Base-by-base conservation (phyloP, 495 filamentous ascomycete genomes). In the Penicillium maclennaniae region DNA sequence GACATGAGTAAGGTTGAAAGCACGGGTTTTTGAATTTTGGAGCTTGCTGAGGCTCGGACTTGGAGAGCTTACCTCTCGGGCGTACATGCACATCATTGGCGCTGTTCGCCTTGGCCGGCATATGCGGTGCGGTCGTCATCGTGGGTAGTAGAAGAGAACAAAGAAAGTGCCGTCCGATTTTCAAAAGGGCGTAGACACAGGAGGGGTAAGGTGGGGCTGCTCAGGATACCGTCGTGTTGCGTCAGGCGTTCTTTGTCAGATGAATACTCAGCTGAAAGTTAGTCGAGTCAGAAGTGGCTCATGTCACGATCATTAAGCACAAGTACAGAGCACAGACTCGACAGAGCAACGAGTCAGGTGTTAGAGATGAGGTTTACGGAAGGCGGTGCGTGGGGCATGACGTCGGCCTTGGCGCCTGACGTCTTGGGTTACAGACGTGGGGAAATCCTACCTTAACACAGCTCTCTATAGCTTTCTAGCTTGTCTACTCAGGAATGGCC, bases 21-120 rank as follows among this genome's bases (percentile, higher is more conserved):
- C 4, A 16, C 0, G 9, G 20, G 5, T 45, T 26, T 27, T 12
- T 6, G 42, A 6, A 6, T 14, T 39, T 27, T 45, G 21, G 20
- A 39, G 42, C 48, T 51, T 21, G 28, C 17, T 28, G 7, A 44
- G 31, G 43, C 31, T 12, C 31, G 2, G 9, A 10, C 31, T 34
- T 34, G 31, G 3, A 38, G 19, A 38, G 46, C 73, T 62, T 77
- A 89, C 91, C 90, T 75, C 83, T 92, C 28, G 91, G 91, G 53
- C 88, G 84, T 71, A 85, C 84, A 55, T 76, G 60, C 47, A 66
- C 56, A 46, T 72, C 58, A 14, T 75, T 72, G 43, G 59, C 56
- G 51, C 65, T 67, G 51, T 74, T 66, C 49, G 63, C 62, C 62
- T 71, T 73, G 14, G 56, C 47, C 21, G 66, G 63, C 57, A 67